Conservation (phyloP, 2,329 filamentous ascomycete genomes). For the Claviceps sp. region DNA sequence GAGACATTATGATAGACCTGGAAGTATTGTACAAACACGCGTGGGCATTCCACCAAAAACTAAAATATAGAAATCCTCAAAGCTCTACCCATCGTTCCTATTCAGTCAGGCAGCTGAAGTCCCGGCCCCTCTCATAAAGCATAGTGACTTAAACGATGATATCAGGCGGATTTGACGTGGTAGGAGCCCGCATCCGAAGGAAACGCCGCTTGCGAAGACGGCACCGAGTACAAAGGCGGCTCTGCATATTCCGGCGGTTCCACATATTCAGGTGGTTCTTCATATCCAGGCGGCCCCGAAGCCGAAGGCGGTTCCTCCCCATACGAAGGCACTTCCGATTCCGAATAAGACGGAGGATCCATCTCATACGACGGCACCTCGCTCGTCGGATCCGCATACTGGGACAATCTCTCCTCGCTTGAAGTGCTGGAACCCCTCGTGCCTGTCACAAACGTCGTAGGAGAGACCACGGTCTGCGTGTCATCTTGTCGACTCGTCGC, state of each 20-base stretch:
- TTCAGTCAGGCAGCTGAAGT: neutral
- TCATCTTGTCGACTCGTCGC: neutral
- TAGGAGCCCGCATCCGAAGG: conserved; percentile 1
- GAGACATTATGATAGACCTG: neutral
- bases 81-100: neutral
- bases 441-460: conserved; percentile 1
- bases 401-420: neutral
- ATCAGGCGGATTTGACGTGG: neutral
- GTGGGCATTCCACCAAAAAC: neutral
- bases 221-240: neutral
- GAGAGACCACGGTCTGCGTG: neutral
- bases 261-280: neutral
- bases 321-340: neutral
- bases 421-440: neutral
- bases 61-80: neutral
- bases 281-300: neutral
- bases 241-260: neutral
- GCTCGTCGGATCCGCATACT: neutral
- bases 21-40: neutral
- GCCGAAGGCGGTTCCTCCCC: neutral
- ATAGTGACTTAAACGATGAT: too few relatives aligned
- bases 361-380: neutral
- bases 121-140: neutral
- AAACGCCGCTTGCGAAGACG: conserved; percentile 1
- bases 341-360: neutral